Evolutionary conservation across 1,284 basidiomycete species (phyloP).

Genomic region (Pseudozyma hubeiensis): DNA sequence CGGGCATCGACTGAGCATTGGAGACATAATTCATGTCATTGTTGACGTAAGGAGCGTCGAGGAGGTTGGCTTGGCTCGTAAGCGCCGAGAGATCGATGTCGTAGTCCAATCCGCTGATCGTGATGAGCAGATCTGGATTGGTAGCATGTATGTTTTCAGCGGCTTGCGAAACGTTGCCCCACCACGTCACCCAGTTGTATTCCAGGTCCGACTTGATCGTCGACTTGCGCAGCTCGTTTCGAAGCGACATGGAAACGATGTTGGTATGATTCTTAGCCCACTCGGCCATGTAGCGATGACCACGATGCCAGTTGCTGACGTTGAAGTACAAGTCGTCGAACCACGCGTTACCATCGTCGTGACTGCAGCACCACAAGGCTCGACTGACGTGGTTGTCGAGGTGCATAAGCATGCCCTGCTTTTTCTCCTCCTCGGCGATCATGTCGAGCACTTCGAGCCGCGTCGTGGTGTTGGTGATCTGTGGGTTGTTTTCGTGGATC

Average conservation of each 20-base stretch:
- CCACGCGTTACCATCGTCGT: conserved; percentile 49
- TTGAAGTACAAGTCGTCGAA: conserved; percentile 38
- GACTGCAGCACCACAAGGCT: conserved; percentile 46
- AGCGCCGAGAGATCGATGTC: conserved; percentile 45
- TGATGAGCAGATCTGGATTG: conserved; percentile 48
- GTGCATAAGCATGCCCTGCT: conserved; percentile 44
- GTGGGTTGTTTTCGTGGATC: conserved; percentile 35
- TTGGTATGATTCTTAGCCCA: conserved; percentile 48
- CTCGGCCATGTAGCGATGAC: conserved; percentile 45
- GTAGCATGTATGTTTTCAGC: conserved; percentile 45
- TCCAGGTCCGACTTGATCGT: conserved; percentile 14
- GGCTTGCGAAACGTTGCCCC: conserved; percentile 36
- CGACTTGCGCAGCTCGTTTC: conserved; percentile 45
- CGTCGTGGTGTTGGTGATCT: conserved; percentile 34
- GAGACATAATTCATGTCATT: conserved; percentile 28
- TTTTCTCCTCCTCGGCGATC: conserved; percentile 38
- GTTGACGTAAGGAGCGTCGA: conserved; percentile 27
- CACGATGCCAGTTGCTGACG: conserved; percentile 36
- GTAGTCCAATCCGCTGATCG: conserved; percentile 44
- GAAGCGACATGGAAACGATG: conserved; percentile 44
- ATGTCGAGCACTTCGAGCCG: conserved; percentile 27
- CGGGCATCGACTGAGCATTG: conserved; percentile 15
- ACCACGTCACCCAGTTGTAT: conserved; percentile 49
- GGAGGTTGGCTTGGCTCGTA: conserved; percentile 27
- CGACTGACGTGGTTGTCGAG: conserved; percentile 46